Percentiles rank a stretch among this genome's conserved stretches.
phyloP scores from a whole-genome alignment of 2,329 filamentous ascomycete species.

The Hypoxylon sp. region DNA sequence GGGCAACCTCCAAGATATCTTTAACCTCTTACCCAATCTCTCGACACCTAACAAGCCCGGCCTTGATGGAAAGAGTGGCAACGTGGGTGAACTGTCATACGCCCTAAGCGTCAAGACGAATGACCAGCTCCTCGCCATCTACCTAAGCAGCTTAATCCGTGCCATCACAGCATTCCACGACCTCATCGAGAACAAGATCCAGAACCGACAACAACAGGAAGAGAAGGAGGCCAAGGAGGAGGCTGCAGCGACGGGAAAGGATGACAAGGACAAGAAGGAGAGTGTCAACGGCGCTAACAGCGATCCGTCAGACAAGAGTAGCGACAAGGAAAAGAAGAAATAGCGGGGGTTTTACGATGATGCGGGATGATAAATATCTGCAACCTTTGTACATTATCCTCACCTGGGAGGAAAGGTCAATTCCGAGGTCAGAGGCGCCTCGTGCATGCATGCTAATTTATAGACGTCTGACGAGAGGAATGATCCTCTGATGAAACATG shows the following conservation, averaged over 20 bases:
- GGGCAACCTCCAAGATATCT: slow-evolving; percentile 98
- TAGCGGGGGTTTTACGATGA: slow-evolving; percentile 48
- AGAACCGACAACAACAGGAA: slow-evolving; percentile 96
- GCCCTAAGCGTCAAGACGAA: slow-evolving; percentile 99
- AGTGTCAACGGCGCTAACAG: slow-evolving; percentile 70
- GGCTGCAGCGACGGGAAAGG: slow-evolving; percentile 65
- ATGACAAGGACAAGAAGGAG: slow-evolving; percentile 65
- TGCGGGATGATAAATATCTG: slow-evolving; percentile 30
- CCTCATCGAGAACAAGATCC: slow-evolving; percentile 99
- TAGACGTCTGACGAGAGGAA: slow-evolving; percentile 32
- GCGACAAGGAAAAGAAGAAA: slow-evolving; percentile 65
- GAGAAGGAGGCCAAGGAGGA: slow-evolving; percentile 86
- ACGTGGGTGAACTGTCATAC: slow-evolving; percentile 85
- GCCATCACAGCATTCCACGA: slow-evolving; percentile 99
- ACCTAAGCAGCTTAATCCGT: slow-evolving; percentile 94
- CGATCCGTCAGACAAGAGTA: slow-evolving; percentile 54
- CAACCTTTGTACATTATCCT: slow-evolving; percentile 47
- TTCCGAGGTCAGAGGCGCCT: slow-evolving; percentile 28
- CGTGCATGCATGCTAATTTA: slow-evolving; percentile 36
- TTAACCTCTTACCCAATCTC: slow-evolving; percentile 97
- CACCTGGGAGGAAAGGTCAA: slow-evolving; percentile 24
- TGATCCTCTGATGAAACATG: slow-evolving; percentile 21
- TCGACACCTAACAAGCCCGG: slow-evolving; percentile 81
- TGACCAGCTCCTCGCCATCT: slow-evolving; percentile 98
- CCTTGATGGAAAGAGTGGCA: slow-evolving; percentile 67